These are phyloP conservation scores for Chlorella sp. DNA, from an alignment of 139 green algal species.

Conservation along the genomic window DNA sequence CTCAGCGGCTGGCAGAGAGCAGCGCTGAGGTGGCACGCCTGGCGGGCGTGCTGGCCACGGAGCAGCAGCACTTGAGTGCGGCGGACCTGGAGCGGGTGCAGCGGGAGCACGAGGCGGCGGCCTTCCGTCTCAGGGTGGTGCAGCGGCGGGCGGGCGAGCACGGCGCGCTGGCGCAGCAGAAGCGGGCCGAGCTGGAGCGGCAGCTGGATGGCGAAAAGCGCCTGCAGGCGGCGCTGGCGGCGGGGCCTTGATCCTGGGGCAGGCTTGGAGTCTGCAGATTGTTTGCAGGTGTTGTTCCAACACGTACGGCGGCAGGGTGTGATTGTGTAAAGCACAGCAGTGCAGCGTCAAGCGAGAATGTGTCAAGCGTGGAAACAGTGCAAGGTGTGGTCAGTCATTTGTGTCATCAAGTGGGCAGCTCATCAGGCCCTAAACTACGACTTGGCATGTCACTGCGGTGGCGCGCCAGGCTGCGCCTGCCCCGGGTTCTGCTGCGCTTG, in stretches of 20 bases:
- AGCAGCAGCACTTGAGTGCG: conserved; percentile 13
- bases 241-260: neutral
- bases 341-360: neutral
- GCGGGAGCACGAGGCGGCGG: neutral
- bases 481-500: neutral
- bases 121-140: conserved; percentile 12
- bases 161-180: neutral
- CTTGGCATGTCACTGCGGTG: neutral
- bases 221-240: neutral
- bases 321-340: no score
- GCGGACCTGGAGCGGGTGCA: conserved; percentile 6
- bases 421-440: neutral
- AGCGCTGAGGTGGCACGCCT: conserved; percentile 6
- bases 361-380: neutral
- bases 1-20: conserved; percentile 8
- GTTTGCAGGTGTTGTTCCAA: neutral
- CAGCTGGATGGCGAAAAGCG: neutral
- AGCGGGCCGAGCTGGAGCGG: neutral
- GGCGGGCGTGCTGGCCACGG: neutral
- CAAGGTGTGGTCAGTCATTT: neutral
- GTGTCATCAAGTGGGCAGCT: neutral
- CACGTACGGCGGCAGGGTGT: neutral
- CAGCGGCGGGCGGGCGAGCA: neutral
- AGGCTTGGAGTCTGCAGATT: no score
- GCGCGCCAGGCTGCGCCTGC: neutral